phyloP scores from a whole-genome alignment of 805 yeast genomes.

The Cyberlindnera saturnus region DNA sequence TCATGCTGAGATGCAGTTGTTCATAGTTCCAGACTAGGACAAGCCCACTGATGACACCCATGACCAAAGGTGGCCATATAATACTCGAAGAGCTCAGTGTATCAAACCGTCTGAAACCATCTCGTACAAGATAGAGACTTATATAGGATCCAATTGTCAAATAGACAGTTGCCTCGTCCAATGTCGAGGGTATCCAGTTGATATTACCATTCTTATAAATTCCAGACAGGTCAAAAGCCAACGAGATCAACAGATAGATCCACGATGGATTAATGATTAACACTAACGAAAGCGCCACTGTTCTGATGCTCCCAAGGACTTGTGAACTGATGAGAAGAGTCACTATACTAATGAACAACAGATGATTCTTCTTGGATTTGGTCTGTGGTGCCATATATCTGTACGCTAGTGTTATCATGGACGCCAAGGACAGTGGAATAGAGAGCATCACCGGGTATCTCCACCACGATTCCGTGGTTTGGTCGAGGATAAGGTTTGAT shows the following conservation, averaged over 20 bases:
- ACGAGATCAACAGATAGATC: slow-evolving; percentile 5
- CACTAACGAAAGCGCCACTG: slow-evolving; percentile 16
- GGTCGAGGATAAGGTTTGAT: slow-evolving; percentile 14
- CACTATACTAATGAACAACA: slow-evolving; percentile 2
- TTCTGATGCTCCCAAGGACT: slow-evolving; percentile 20
- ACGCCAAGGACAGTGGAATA: slow-evolving; percentile 13
- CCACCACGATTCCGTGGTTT: slow-evolving; percentile 1
- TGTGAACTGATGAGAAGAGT: slow-evolving; percentile 11
- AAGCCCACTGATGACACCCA: neutral
- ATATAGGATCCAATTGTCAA: slow-evolving; percentile 1
- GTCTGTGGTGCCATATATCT: neutral
- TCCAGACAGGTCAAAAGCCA: slow-evolving; percentile 11
- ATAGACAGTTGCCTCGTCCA: neutral
- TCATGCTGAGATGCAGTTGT: slow-evolving; percentile 18
- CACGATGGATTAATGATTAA: slow-evolving; percentile 13
- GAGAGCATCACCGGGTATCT: neutral
- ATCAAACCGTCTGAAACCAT: slow-evolving; percentile 13
- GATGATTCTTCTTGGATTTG: neutral
- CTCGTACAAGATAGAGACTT: slow-evolving; percentile 2
- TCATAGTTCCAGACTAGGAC: slow-evolving; percentile 2
- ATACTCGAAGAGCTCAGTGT: neutral
- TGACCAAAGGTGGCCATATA: neutral
- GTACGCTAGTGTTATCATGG: slow-evolving; percentile 10
- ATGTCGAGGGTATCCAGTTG: neutral
- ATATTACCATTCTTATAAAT: slow-evolving; percentile 3